A percentile compares a stretch with the other conserved stretches of the same genome.
phyloP scores from a whole-genome alignment of 768 basidiomycete species.

The Trametes cinnabarina region DNA sequence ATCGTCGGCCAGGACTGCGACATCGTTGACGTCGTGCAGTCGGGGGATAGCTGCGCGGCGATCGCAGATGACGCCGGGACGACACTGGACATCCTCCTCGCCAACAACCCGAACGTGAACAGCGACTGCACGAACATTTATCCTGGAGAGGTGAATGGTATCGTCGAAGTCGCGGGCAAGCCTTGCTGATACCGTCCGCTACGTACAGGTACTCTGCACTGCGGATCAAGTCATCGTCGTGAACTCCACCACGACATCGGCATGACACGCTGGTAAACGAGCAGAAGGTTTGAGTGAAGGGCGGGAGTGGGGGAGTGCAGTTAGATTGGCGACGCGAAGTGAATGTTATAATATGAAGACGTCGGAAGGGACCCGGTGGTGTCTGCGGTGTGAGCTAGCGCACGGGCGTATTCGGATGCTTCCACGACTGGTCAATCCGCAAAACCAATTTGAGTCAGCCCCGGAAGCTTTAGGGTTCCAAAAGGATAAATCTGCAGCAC shows the following conservation, averaged over 20 bases:
- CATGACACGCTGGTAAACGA: no score
- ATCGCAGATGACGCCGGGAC: conserved; percentile 45
- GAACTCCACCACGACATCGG: not conserved
- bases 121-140: conserved; percentile 52
- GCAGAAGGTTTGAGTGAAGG: no score
- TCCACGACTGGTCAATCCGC: no score
- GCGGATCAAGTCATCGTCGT: conserved; percentile 7
- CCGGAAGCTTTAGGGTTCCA: no score
- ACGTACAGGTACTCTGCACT: conserved; percentile 20
- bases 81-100: conserved; percentile 42
- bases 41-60: conserved; percentile 49
- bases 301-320: no score
- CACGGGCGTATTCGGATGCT: no score
- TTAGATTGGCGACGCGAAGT: no score
- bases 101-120: conserved; percentile 68
- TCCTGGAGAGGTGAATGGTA: conserved; percentile 52
- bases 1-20: conserved; percentile 53
- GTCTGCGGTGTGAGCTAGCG: no score
- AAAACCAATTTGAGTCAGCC: no score
- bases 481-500: no score
- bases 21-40: conserved; percentile 44
- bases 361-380: no score
- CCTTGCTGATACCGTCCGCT: not conserved
- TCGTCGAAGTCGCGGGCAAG: not conserved
- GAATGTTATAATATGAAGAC: no score